Evolutionary conservation across 176 grass and related monocot genomes (phyloP), one percentile per base, ranked within the genome.

Genomic region (Melocanna baccifera): DNA sequence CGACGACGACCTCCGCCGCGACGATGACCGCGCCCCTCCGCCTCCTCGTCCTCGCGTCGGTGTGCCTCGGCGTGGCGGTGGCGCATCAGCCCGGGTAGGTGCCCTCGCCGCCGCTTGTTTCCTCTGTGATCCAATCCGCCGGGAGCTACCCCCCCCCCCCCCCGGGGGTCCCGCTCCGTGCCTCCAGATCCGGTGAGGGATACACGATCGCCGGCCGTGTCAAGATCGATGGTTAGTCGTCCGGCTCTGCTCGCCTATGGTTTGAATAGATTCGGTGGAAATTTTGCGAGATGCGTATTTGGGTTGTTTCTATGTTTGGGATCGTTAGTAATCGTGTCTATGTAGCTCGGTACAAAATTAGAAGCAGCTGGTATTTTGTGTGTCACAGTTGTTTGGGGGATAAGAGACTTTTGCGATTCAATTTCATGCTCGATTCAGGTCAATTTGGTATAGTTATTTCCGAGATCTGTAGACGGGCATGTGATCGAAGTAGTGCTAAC

Each of bases 191-290:
- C 72, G 89, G 56, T 2, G 95, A 91, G 46, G 92, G 95, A 8
- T 78, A 94, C 82, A 76, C 87, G 40, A 93, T 98, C 79, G 91
- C 92, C 18, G 95, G 95, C 20, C 92, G 89, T 72, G 22, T 98
- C 83, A 95, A 98, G 85, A 84, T 93, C 39, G 92, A 88, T 2
- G 90, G 95, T 95, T 66, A 91, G 90, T 88, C 3, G 10, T 26
- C 51, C 26, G 0, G 10, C 20, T 69, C 42, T 34, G 0, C 42
- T 12, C 32, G 0, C 5, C 2, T 63, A 0, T 67, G 10, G n/a
- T 20, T 43, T 15, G 2, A 23, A 64, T 62, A 13, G 12, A 55
- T 80, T 47, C 30, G 39, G 14, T 48, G 34, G 23, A 3, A 26
- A 29, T 65, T 87, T 55, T 19, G 6, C 56, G 34, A 30, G 53